Evolutionary conservation across 192 early-diverging fungal genomes (phyloP), one percentile per base, ranked within the genome.

Genomic region (Ramicandelaber brevisporus): DNA sequence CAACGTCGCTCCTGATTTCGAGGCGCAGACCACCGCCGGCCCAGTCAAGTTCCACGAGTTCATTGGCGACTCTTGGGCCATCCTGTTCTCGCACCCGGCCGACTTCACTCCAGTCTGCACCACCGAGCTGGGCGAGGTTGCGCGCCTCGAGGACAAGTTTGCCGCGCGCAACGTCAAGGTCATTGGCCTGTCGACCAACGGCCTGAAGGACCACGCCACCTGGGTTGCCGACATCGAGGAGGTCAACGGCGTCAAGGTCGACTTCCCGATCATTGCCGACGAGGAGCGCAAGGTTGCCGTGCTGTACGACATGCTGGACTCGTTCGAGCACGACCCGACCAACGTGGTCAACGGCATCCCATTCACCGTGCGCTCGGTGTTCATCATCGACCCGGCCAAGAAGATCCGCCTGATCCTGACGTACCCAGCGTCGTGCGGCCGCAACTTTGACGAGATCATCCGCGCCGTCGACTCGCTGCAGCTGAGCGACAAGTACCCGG

Each of bases 71-170:
- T 63, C 63, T 6, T 97, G 92, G 92, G 78, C 64, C 21, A 61
- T 97, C 20, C 71, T 97, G n/a, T 97, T 97, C 55, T 97, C 90
- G 16, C 90, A 97, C 48, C 90, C 92, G 8, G 92, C 83, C 33
- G 84, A 90, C 61, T 92, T 89, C 31, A 90, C 58, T 14, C 86
- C 86, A 17, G 86, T 89, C 14, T 90, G 89, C 61, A 90, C 86
- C 18, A 92, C 86, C 8, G 92, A 97, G 57, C 75, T 97, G 35
- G 92, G 87, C 29, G 70, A 65, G 14, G 83, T 89, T 14, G 85
- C 87, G 37, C 69, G 60, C 38, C 70, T 93, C 24, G 41, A 46
- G 27, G 44, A 59, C 20, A 66, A 93, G 48, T 97, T 77, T 48
- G 57, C 54, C 8, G 50, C 47, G 34, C 76, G 92, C 47, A 52